phyloP scores from a whole-genome alignment of 2,329 filamentous ascomycete genomes.

The Claviceps maximensis region DNA sequence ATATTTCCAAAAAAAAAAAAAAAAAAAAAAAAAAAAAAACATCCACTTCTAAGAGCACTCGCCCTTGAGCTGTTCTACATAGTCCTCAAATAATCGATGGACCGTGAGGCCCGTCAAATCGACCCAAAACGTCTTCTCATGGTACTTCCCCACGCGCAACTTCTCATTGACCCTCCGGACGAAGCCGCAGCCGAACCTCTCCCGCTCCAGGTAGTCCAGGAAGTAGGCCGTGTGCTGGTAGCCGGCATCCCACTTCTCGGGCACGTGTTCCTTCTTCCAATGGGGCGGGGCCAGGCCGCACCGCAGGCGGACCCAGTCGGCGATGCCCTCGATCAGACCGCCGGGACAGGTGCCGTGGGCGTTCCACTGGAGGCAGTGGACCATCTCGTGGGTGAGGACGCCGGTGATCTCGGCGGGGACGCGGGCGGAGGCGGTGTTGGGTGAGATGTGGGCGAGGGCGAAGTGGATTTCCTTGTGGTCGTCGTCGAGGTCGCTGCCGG shows the following conservation, averaged over 20 bases:
- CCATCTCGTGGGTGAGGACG: conserved; percentile 81
- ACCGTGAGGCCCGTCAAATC: conserved; percentile 54
- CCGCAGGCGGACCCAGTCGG: conserved; percentile 79
- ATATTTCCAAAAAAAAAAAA: too few species aligned
- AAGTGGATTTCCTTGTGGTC: conserved; percentile 94
- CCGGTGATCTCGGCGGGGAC: conserved; percentile 56
- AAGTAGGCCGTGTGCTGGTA: conserved; percentile 92
- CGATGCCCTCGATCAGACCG: conserved; percentile 80
- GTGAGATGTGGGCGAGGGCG: conserved; percentile 58
- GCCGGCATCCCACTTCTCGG: conserved; percentile 66
- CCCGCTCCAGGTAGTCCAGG: conserved; percentile 66
- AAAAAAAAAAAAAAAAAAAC: too few species aligned
- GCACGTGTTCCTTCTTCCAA: conserved; percentile 49
- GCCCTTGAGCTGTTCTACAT: conserved; percentile 27
- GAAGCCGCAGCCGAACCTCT: conserved; percentile 44
- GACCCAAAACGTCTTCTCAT: conserved; percentile 54
- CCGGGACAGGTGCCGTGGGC: conserved; percentile 48
- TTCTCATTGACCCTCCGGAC: conserved; percentile 54
- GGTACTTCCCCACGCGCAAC: conserved; percentile 49
- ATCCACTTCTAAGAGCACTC: neutral
- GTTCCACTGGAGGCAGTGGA: conserved; percentile 87
- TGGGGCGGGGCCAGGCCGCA: conserved; percentile 65
- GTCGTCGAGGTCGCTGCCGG: conserved; percentile 59
- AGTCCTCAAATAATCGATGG: conserved; percentile 60
- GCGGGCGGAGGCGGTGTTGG: conserved; percentile 29